Base-by-base conservation (phyloP, 805 yeast species). In the Metschnikowia continentalis region DNA sequence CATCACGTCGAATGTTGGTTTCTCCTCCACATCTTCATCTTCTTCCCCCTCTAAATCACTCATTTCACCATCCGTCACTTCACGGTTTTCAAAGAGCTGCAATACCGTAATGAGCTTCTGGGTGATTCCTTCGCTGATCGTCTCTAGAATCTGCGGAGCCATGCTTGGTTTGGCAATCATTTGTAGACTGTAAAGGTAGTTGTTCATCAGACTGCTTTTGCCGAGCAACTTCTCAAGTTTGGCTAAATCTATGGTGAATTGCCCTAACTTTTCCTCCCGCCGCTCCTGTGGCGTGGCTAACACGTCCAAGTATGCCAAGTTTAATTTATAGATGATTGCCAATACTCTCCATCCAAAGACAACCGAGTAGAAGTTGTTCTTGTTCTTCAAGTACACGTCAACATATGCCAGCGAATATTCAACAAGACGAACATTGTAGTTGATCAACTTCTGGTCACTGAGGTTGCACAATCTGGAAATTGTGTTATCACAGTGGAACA, bases 281-380 rank as follows among this genome's bases (percentile, higher is more conserved):
- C 48, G 49, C 4, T 52, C 60, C 8, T 52, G 48, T 2, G 53
- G 50, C 5, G 49, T 33, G 1, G 52, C 42, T 5, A 61, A 32
- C 7, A 49, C 32, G 19, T 59, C 59, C 52, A 72, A 61, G 47
- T 65, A 70, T n/a, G 52, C 56, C 20, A 65, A 48, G 47, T 64
- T 70, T 47, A 72, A 58, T 51, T 67, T 66, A 50, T 70, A 64
- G 14, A 67, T 54, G 13, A 72, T 59, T 38, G 67, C 75, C 48
- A 71, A 53, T 5, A 72, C 45, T 57, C 77, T 66, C 76, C 76
- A 73, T 35, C 61, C 55, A n/a, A 63, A 57, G 2, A 73, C 36
- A 3, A 68, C 50, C 1, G 58, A 64, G 51, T 65, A 72, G 32
- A 64, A 58, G 48, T 66, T 60, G 11, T 46, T 15, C n/a, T 45